These are phyloP conservation scores for Geranomyces michiganensis DNA, from an alignment of 192 early-diverging fungal species.

Conservation along the genomic window DNA sequence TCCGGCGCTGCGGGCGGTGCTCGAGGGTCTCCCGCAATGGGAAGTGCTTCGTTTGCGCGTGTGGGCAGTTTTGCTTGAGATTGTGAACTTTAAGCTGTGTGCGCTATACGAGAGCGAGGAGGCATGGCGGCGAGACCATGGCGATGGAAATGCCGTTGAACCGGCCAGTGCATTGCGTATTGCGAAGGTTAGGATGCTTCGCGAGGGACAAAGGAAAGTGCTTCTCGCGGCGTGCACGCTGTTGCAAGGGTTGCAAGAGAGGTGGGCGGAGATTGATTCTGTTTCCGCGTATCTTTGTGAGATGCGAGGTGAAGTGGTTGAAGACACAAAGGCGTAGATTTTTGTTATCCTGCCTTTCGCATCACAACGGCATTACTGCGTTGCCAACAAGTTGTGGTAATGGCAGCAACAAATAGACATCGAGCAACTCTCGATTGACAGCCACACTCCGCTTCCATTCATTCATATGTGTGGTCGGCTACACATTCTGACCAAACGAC, in stretches of 20 bases:
- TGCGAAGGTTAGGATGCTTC: constrained; percentile 19
- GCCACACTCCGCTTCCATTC: too few relatives aligned
- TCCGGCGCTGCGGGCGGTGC: constrained; percentile 7
- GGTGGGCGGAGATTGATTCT: constrained; percentile 26
- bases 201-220: constrained; percentile 26
- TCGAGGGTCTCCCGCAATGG: constrained; percentile 20
- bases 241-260: constrained; percentile 32
- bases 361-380: too few relatives aligned
- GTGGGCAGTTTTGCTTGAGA: constrained; percentile 27
- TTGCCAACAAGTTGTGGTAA: too few relatives aligned
- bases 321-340: too few relatives aligned
- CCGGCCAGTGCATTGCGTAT: not conserved
- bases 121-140: not conserved
- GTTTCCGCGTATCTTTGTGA: constrained; percentile 37
- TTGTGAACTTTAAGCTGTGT: constrained; percentile 16
- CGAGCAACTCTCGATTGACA: too few relatives aligned
- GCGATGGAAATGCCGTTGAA: too few relatives aligned
- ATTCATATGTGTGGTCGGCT: too few relatives aligned
- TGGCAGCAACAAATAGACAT: too few relatives aligned
- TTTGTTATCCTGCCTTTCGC: too few relatives aligned
- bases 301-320: constrained; percentile 25
- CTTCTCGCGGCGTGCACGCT: constrained; percentile 25
- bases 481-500: too few relatives aligned
- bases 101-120: constrained; percentile 2
- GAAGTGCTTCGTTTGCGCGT: constrained; percentile 29